Conservation (phyloP, 2,329 filamentous ascomycete species). For the Colletotrichum sp. region DNA sequence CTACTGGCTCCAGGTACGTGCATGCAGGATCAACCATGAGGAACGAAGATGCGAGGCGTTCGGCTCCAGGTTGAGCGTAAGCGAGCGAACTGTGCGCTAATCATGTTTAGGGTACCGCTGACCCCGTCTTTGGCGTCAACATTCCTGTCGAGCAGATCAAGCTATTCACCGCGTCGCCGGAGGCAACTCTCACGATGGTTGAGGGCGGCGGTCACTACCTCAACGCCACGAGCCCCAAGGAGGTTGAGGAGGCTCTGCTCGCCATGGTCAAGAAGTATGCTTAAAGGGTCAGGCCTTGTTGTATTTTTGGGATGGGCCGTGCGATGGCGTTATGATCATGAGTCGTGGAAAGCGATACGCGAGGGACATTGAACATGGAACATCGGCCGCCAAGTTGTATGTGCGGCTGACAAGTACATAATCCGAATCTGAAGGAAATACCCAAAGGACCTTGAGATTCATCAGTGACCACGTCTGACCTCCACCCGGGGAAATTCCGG, state of each 20-base stretch:
- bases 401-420: background rate
- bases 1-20: constrained; percentile 55
- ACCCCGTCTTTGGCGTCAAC: constrained; percentile 45
- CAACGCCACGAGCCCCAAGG: constrained; percentile 52
- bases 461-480: background rate
- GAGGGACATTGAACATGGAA: background rate
- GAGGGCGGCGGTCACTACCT: constrained; percentile 54
- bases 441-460: background rate
- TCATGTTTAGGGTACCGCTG: constrained; percentile 44
- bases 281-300: background rate
- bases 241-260: constrained; percentile 49
- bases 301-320: background rate
- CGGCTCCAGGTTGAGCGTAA: background rate
- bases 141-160: constrained; percentile 54
- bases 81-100: background rate
- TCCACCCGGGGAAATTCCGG: background rate
- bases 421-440: background rate
- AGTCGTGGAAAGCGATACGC: background rate
- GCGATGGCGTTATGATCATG: constrained; percentile 4
- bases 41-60: background rate
- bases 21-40: background rate
- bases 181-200: constrained; percentile 47
- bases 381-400: background rate
- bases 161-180: constrained; percentile 50
- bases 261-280: constrained; percentile 42